Evolutionary conservation across 176 grass and related monocot species (phyloP).

Genomic region (Oryza nivara): DNA sequence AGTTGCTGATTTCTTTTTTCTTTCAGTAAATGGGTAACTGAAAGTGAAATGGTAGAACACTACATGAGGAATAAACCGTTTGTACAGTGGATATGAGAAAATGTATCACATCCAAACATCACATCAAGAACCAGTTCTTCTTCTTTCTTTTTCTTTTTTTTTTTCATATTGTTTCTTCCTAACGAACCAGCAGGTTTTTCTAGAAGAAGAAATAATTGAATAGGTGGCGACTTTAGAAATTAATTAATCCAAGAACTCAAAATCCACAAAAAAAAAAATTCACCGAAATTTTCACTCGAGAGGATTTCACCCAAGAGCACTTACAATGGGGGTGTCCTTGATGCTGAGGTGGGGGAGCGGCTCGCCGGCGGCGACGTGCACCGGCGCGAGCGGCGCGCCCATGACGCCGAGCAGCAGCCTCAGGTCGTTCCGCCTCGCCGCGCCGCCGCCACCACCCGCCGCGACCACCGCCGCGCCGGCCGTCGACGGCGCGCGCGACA

Average conservation of each 20-base stretch:
- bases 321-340: constrained; percentile 91
- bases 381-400: constrained; percentile 76
- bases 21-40: neutral
- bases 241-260: constrained; percentile 22
- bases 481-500: constrained; percentile 43
- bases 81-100: constrained; percentile 38
- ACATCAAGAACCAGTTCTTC: constrained; percentile 36
- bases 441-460: constrained; percentile 23
- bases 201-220: neutral
- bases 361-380: constrained; percentile 77
- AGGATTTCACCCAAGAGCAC: constrained; percentile 39
- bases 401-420: constrained; percentile 81
- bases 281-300: neutral
- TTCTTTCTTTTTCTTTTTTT: neutral
- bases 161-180: constrained; percentile 17
- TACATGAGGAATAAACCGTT: constrained; percentile 30
- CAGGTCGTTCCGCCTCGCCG: constrained; percentile 59
- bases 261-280: constrained; percentile 1
- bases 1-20: neutral
- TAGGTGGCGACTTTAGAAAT: neutral
- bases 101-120: constrained; percentile 24
- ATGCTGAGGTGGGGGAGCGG: constrained; percentile 87
- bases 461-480: constrained; percentile 7
- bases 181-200: constrained; percentile 35
- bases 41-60: neutral